Evolutionary conservation across 352 stramenopile genomes (phyloP).

Genomic region (Phytophthora uliginosa): DNA sequence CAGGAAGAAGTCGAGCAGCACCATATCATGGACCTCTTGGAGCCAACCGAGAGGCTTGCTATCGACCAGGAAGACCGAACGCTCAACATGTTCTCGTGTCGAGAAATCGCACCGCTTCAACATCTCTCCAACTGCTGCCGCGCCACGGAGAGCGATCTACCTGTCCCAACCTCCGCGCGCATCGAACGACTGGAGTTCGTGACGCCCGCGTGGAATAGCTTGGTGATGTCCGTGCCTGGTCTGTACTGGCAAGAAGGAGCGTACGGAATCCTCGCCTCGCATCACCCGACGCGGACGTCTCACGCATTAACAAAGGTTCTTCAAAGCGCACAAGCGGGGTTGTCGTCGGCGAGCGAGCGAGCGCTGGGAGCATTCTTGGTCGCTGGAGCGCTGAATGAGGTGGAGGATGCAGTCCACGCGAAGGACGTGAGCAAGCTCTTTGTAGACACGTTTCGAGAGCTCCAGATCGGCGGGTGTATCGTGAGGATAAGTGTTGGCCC

Average conservation of each 20-base stretch:
- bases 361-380: constrained; percentile 46
- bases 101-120: constrained; percentile 26
- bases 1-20: neutral
- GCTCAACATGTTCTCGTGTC: constrained; percentile 50
- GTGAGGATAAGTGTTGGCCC: constrained; percentile 49
- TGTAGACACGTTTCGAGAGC: constrained; percentile 29
- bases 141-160: neutral
- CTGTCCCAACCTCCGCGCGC: constrained; percentile 5
- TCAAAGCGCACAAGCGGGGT: constrained; percentile 1
- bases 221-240: constrained; percentile 27
- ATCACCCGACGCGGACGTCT: constrained; percentile 26
- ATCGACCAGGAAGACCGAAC: constrained; percentile 32
- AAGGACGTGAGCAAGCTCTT: constrained; percentile 36
- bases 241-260: constrained; percentile 45
- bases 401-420: constrained; percentile 31
- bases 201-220: constrained; percentile 25
- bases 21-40: constrained; percentile 37
- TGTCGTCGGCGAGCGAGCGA: constrained; percentile 15
- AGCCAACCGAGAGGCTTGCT: constrained; percentile 23
- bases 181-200: constrained; percentile 48
- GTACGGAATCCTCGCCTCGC: constrained; percentile 52
- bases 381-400: constrained; percentile 42
- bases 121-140: constrained; percentile 14
- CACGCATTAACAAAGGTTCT: constrained; percentile 33
- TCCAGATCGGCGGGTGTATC: constrained; percentile 46